Conservation (phyloP, 768 basidiomycete genomes). For the Agrocybe chaxingu region DNA sequence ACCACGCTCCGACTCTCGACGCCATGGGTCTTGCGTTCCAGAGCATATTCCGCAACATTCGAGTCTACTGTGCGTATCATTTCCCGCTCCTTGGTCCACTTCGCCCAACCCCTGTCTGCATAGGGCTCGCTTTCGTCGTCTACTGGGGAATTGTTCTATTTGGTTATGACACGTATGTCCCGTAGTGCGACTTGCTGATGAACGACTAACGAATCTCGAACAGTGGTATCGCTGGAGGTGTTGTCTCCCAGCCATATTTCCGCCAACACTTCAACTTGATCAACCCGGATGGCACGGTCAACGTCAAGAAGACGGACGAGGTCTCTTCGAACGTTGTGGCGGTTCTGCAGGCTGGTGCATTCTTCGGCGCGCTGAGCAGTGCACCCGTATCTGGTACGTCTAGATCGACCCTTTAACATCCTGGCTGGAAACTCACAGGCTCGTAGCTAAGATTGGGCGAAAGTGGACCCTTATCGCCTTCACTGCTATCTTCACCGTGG, state of each 20-base stretch:
- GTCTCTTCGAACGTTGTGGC: slow-evolving; percentile 86
- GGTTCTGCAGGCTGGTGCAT: slow-evolving; percentile 82
- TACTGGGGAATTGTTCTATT: slow-evolving; percentile 2
- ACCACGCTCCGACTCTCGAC: too few relatives aligned
- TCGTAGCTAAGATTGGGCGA: slow-evolving; percentile 61
- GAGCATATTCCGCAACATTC: background rate
- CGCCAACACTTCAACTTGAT: slow-evolving; percentile 5
- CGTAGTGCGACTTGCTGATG: too few relatives aligned
- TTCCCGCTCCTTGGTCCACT: background rate
- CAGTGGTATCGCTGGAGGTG: slow-evolving; percentile 36
- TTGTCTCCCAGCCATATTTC: slow-evolving; percentile 52
- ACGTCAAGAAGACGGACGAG: slow-evolving; percentile 27
- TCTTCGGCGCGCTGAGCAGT: slow-evolving; percentile 80
- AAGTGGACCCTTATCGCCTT: slow-evolving; percentile 60
- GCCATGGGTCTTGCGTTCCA: too few relatives aligned
- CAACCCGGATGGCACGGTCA: background rate
- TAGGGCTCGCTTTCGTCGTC: slow-evolving; percentile 1
- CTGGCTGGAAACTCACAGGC: background rate
- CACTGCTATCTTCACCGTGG: slow-evolving; percentile 61
- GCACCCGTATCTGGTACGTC: slow-evolving; percentile 64
- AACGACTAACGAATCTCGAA: too few relatives aligned
- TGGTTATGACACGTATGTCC: slow-evolving; percentile 1
- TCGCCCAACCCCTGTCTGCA: too few relatives aligned
- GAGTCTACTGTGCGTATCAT: slow-evolving; percentile 1
- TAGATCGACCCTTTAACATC: background rate